Percentiles rank a stretch among this genome's conserved stretches.
phyloP scores from a whole-genome alignment of 1,284 basidiomycete genomes.

The Neolentinus lepideus region DNA sequence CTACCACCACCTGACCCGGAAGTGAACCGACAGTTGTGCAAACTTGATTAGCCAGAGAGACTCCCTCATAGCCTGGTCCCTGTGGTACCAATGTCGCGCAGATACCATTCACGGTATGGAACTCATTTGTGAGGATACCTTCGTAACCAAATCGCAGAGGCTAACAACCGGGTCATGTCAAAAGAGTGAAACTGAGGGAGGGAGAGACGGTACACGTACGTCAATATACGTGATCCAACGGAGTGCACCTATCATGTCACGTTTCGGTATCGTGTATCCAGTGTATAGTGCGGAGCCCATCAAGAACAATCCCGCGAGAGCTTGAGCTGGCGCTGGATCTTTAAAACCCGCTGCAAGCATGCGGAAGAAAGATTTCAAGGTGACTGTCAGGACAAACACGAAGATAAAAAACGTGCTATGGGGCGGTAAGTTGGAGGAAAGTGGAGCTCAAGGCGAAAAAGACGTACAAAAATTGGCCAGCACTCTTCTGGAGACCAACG shows the following conservation, averaged over 20 bases:
- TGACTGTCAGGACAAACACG: slow-evolving; percentile 24
- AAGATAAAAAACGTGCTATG: slow-evolving; percentile 3
- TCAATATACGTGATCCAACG: slow-evolving; percentile 62
- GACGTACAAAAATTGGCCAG: slow-evolving; percentile 38
- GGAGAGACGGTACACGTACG: slow-evolving; percentile 27
- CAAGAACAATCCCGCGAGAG: slow-evolving; percentile 49
- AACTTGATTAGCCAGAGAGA: slow-evolving; percentile 48
- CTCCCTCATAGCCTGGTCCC: slow-evolving; percentile 45
- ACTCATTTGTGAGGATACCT: slow-evolving; percentile 48
- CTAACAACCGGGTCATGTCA: slow-evolving; percentile 18
- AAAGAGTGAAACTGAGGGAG: slow-evolving; percentile 3
- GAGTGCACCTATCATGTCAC: slow-evolving; percentile 56
- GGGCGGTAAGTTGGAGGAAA: slow-evolving; percentile 2
- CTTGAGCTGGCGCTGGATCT: slow-evolving; percentile 47
- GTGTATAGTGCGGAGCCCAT: slow-evolving; percentile 40
- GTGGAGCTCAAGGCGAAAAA: not conserved
- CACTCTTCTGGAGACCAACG: slow-evolving; percentile 36
- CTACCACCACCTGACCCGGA: slow-evolving; percentile 37
- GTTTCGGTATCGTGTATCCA: slow-evolving; percentile 41
- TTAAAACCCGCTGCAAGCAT: slow-evolving; percentile 46
- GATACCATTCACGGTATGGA: slow-evolving; percentile 34
- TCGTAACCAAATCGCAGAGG: slow-evolving; percentile 47
- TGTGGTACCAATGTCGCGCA: slow-evolving; percentile 37
- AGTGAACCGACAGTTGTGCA: slow-evolving; percentile 52
- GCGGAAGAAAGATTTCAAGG: slow-evolving; percentile 60